A percentile compares a stretch with the other conserved stretches of the same genome.
phyloP scores from a whole-genome alignment of 208 protist species.

The Leishmania tropica region DNA sequence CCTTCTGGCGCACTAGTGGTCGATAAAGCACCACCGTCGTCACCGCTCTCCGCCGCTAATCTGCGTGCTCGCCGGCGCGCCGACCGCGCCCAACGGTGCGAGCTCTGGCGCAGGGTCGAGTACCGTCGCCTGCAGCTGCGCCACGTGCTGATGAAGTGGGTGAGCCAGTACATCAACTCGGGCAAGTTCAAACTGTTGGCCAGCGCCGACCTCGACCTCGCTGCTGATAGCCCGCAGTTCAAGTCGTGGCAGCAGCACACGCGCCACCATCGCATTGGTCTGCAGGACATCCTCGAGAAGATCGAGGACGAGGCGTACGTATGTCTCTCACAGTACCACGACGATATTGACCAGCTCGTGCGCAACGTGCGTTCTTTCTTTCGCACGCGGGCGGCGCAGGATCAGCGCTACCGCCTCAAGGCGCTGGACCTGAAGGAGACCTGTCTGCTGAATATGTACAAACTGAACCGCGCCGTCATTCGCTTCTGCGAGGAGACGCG shows the following conservation, averaged over 20 bases:
- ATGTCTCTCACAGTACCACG: conserved; percentile 86
- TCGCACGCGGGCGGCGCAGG: conserved; percentile 45
- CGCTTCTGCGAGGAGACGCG: conserved; percentile 81
- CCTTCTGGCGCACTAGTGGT: not conserved
- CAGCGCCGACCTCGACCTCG: conserved; percentile 72
- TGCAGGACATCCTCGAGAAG: conserved; percentile 75
- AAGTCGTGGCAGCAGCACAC: conserved; percentile 72
- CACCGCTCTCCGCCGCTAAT: conserved; percentile 9
- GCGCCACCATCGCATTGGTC: conserved; percentile 40
- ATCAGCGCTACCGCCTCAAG: conserved; percentile 69
- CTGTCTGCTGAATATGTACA: conserved; percentile 79
- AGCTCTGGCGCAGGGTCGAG: conserved; percentile 74
- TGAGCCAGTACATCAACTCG: conserved; percentile 68
- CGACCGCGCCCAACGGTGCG: conserved; percentile 24
- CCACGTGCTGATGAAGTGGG: conserved; percentile 78
- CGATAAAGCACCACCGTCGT: conserved; percentile 13
- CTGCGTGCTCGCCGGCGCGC: conserved; percentile 15
- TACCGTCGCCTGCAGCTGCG: conserved; percentile 84
- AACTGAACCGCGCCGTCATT: conserved; percentile 74
- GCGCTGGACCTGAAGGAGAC: conserved; percentile 84
- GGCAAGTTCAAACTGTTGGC: conserved; percentile 67
- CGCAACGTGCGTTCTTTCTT: conserved; percentile 87
- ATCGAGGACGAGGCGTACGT: conserved; percentile 79
- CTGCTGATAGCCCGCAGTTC: conserved; percentile 44
- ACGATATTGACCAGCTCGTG: conserved; percentile 81